Evolutionary conservation across 495 filamentous ascomycete genomes (phyloP), one percentile per base, ranked within the genome.

Genomic region (Penicillium egyptiacum): DNA sequence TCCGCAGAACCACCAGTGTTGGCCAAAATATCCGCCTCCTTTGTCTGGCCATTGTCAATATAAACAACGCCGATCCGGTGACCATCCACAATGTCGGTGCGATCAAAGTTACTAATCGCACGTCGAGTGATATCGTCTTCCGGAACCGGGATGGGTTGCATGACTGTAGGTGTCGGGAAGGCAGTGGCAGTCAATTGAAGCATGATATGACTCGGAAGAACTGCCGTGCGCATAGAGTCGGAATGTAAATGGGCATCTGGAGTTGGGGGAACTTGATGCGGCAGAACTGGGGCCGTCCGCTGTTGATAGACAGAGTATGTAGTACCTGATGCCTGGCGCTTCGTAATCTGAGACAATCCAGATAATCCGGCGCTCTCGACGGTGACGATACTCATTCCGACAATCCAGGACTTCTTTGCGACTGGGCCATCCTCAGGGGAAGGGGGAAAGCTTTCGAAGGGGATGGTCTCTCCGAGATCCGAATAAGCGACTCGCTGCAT

Each of bases 31-130:
- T 92, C 89, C 3, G 73, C 74, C 67, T 97, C 95, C 4, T 82
- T 71, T 10, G 81, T 89, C 66, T 98, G 95, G 20, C 88, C 87
- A 52, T 90, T 84, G 33, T 85, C 91, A 57, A 96, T 85, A 67
- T 96, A 99, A 50, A 99, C 86, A 20, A 99, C 86, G 19, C 94
- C 95, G 46, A 96, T 88, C 67, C 96, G 96, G 71, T 99, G 91
- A 11, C 92, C 88, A 71, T 99, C 95, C 5, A 99, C 88, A 25
- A 92, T 90, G 49, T 92, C 86, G 56, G 83, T 96, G 26, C 86
- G 86, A 69, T 98, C 95, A 70, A 99, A 95, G 33, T 80, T 74
- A 41, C 75, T 83, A 33, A 98, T 86, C 0, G 90, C 87, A 53
- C 92, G 84, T 31, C 82, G 77, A n/a, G 87, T 86, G 19, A 80